A percentile compares a stretch with the other conserved stretches of the same genome.
These are phyloP conservation scores for Babesia microti DNA, from an alignment of 169 alveolate genomes.

Conservation along the genomic window DNA sequence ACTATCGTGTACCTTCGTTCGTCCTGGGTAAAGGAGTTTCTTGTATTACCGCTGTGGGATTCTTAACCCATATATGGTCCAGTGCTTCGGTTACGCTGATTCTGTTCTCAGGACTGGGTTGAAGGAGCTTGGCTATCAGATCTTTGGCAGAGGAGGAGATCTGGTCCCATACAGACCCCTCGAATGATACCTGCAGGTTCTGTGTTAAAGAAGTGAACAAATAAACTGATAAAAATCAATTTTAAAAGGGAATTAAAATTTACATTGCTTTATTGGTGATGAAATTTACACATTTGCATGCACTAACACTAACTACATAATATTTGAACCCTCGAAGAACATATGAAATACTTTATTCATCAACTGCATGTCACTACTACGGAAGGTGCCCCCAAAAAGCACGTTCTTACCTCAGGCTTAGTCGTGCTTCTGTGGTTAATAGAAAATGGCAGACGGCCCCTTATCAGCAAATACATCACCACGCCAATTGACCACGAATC, in stretches of 20 bases:
- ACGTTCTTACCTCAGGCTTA: too few relatives aligned
- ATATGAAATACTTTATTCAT: too few relatives aligned
- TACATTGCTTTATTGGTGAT: too few relatives aligned
- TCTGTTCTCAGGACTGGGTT: slow-evolving; percentile 54
- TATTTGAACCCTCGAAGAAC: too few relatives aligned
- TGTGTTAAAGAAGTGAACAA: too few relatives aligned
- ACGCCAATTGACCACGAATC: slow-evolving; percentile 87
- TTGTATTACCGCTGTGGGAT: slow-evolving; percentile 69
- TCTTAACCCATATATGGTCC: slow-evolving; percentile 72
- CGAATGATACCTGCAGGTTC: slow-evolving; percentile 50
- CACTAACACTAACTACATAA: too few relatives aligned
- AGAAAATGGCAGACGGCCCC: slow-evolving; percentile 82
- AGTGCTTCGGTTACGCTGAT: slow-evolving; percentile 69
- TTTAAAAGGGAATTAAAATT: too few relatives aligned
- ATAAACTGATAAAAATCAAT: too few relatives aligned
- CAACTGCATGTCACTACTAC: too few relatives aligned
- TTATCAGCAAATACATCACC: slow-evolving; percentile 69
- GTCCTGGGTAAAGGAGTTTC: slow-evolving; percentile 29
- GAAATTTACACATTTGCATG: too few relatives aligned
- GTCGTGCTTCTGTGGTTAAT: too few relatives aligned
- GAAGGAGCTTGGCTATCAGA: slow-evolving; percentile 44
- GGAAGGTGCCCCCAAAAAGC: too few relatives aligned
- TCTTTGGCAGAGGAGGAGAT: slow-evolving; percentile 69
- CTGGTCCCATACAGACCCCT: slow-evolving; percentile 63
- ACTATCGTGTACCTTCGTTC: slow-evolving; percentile 3